These are phyloP conservation scores for Davidsoniella australis DNA, from an alignment of 2,329 filamentous ascomycete species.

Conservation along the genomic window DNA sequence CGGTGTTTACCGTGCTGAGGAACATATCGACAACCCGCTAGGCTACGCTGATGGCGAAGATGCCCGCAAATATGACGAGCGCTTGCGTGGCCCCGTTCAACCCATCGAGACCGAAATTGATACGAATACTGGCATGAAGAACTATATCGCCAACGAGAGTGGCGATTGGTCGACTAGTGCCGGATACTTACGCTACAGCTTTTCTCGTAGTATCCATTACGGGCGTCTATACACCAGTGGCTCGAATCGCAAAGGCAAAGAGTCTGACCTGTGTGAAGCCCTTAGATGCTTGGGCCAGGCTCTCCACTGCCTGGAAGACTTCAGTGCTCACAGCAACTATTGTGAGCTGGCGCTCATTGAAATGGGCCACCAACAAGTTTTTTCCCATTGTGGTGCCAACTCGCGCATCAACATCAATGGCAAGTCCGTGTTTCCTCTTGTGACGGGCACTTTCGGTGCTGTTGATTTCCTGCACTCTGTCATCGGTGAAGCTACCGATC, in stretches of 20 bases:
- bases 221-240: constrained; percentile 59
- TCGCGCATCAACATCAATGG: constrained; percentile 51
- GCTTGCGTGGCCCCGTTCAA: constrained; percentile 65
- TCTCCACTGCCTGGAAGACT: constrained; percentile 64
- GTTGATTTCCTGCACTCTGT: constrained; percentile 76
- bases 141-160: constrained; percentile 87
- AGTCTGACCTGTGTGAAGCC: constrained; percentile 66
- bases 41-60: constrained; percentile 64
- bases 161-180: constrained; percentile 81
- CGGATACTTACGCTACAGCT: constrained; percentile 64
- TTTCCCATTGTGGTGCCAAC: constrained; percentile 52
- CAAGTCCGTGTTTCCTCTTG: constrained; percentile 47
- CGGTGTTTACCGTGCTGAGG: constrained; percentile 60
- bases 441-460: constrained; percentile 61
- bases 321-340: constrained; percentile 70
- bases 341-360: constrained; percentile 62
- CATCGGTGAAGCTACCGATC: constrained; percentile 56
- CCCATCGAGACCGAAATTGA: constrained; percentile 59
- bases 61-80: constrained; percentile 63
- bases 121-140: constrained; percentile 82
- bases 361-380: constrained; percentile 49
- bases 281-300: constrained; percentile 60
- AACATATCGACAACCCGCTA: constrained; percentile 56
- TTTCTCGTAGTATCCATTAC: constrained; percentile 59
- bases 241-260: constrained; percentile 37